Evolutionary conservation across 352 stramenopile species (phyloP), one percentile per base, ranked within the genome.

Genomic region (Phytopythium litorale): DNA sequence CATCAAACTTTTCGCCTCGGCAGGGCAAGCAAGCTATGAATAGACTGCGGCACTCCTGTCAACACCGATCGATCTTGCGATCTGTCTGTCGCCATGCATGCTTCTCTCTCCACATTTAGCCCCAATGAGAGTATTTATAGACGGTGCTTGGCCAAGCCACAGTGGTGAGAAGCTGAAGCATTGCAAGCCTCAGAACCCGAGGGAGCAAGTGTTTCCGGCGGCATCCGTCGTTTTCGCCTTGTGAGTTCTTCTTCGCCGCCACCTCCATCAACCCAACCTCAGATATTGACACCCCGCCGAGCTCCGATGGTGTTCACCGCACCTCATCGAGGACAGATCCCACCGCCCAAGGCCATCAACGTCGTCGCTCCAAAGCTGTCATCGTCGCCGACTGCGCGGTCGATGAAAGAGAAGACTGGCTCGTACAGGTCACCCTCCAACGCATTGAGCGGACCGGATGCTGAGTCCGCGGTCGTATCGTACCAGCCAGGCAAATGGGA

Each of bases 401-500:
- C 48, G 4, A 21, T 54, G 9, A 54, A 54, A 5, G 48, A 37
- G 25, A 54, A 54, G 48, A 38, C 3, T 15, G 28, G 12, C 12
- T 54, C 48, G 48, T 54, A 33, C 25, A 25, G 48, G 13, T 33
- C 25, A 7, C 48, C 25, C 3, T 15, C 12, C 25, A 54, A 13
- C 15, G 7, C 25, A 15, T 13, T 54, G 16, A 4, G 1, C 48
- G 48, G 11, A 13, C 7, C 48, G 18, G 43, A 11, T 8, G 7
- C 43, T 21, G 19, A 18, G 19, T 2, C 43, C 0, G 43, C 30
- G 43, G 7, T 9, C 43, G 7, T 30, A 8, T 51, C 61, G 9
- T 73, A 75, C 56, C 63, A 68, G 46, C 67, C 61, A n/a, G 59
- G 64, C 3, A 75, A 73, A 50, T 77, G 58, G 64, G 70, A 76